phyloP scores from a whole-genome alignment of 2,329 filamentous ascomycete species.

The Xylariaceae sp. region DNA sequence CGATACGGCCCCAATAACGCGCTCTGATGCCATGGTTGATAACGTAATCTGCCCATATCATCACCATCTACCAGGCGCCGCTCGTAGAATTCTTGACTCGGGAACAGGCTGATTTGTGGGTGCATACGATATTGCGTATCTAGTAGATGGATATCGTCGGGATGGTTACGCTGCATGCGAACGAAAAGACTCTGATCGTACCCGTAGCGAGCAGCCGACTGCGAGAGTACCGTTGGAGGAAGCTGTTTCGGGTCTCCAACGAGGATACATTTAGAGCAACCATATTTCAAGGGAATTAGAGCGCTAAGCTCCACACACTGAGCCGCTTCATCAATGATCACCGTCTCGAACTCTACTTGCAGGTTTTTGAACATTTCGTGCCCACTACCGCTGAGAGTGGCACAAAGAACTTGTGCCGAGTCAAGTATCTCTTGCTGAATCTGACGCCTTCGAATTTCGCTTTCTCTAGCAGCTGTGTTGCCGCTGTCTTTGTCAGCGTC shows the following conservation, averaged over 20 bases:
- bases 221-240: slow-evolving; percentile 92
- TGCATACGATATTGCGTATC: slow-evolving; percentile 99
- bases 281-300: slow-evolving; percentile 95
- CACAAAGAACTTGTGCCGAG: slow-evolving; percentile 88
- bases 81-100: slow-evolving; percentile 91
- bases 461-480: slow-evolving; percentile 78
- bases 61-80: slow-evolving; percentile 81
- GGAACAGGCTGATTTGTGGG: slow-evolving; percentile 90
- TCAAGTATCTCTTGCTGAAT: slow-evolving; percentile 92
- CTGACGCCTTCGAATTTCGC: slow-evolving; percentile 80
- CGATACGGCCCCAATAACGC: slow-evolving; percentile 86
- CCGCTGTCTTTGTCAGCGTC: slow-evolving; percentile 86
- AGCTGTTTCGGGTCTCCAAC: slow-evolving; percentile 98
- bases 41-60: slow-evolving; percentile 76
- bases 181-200: slow-evolving; percentile 99
- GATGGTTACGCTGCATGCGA: slow-evolving; percentile 93
- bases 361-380: slow-evolving; percentile 97
- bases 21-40: slow-evolving; percentile 83
- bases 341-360: slow-evolving; percentile 96
- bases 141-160: slow-evolving; percentile 86
- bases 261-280: slow-evolving; percentile 93
- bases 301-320: slow-evolving; percentile 98
- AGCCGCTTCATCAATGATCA: slow-evolving; percentile 96
- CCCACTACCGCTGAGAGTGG: slow-evolving; percentile 91
- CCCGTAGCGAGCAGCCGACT: slow-evolving; percentile 86